Conservation (phyloP, 164 flowering plant species). For the Cinnamomum micranthum region DNA sequence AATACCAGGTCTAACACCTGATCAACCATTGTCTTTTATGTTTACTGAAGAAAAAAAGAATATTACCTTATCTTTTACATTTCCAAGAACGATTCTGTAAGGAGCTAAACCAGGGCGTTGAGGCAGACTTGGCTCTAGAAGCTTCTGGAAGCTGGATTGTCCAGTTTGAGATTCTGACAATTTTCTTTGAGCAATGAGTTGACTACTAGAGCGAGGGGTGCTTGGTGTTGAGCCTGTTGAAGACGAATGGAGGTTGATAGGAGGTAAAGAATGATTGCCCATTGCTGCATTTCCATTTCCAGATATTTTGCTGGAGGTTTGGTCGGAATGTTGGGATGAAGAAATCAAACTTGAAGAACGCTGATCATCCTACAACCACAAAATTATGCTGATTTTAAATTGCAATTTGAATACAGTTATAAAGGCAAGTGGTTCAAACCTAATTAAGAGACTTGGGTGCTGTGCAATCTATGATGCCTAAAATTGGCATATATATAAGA, state of each 20-base stretch:
- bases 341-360: constrained; percentile 20
- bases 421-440: neutral
- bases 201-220: constrained; percentile 34
- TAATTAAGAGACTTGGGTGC: neutral
- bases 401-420: neutral
- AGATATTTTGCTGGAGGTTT: constrained; percentile 17
- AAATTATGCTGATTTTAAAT: neutral
- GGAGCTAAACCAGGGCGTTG: constrained; percentile 81
- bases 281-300: constrained; percentile 31
- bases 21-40: neutral
- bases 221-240: constrained; percentile 11
- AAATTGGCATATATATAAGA: neutral
- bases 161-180: constrained; percentile 73
- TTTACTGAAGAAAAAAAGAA: constrained; percentile 1
- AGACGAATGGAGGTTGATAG: constrained; percentile 29
- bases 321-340: constrained; percentile 20
- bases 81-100: constrained; percentile 76
- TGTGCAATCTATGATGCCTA: neutral
- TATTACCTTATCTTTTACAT: constrained; percentile 79
- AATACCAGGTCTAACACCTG: neutral
- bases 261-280: constrained; percentile 8
- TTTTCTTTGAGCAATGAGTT: constrained; percentile 69
- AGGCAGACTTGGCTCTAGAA: constrained; percentile 77
- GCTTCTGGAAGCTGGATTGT: constrained; percentile 84
- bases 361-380: constrained; percentile 31